Evolutionary conservation across 768 basidiomycete species (phyloP).

Genomic region (Ramaria rubella): DNA sequence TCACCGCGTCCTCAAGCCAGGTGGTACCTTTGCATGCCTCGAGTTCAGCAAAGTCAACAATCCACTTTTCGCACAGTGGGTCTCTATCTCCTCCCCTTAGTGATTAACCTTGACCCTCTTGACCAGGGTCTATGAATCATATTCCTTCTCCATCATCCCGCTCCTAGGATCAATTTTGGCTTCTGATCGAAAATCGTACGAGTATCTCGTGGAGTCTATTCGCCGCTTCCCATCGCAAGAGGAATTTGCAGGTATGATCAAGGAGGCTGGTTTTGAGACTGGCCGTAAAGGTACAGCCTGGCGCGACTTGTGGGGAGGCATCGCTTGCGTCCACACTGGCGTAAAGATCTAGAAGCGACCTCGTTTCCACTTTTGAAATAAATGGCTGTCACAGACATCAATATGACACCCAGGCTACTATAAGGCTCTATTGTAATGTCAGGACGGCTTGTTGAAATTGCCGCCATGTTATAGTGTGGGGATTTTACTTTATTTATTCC

Average conservation of each 20-base stretch:
- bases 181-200: constrained; percentile 90
- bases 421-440: too few relatives aligned
- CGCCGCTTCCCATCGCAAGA: constrained; percentile 85
- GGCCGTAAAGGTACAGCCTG: constrained; percentile 79
- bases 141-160: constrained; percentile 94
- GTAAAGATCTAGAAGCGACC: constrained; percentile 70
- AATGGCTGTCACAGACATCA: too few relatives aligned
- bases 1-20: constrained; percentile 90
- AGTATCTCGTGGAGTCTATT: constrained; percentile 97
- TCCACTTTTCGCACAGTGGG: constrained; percentile 79
- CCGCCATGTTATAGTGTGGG: too few relatives aligned
- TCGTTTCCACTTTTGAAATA: too few relatives aligned
- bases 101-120: constrained; percentile 4
- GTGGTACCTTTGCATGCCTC: constrained; percentile 90
- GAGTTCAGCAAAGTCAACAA: constrained; percentile 94
- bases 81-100: constrained; percentile 15
- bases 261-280: constrained; percentile 74
- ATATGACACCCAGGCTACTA: too few relatives aligned
- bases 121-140: constrained; percentile 81
- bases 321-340: constrained; percentile 78
- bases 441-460: too few relatives aligned
- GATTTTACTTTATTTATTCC: too few relatives aligned
- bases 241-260: constrained; percentile 85
- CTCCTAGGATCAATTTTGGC: constrained; percentile 95
- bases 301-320: constrained; percentile 81